Conservation (phyloP, 352 stramenopile species). For the Phytophthora cryptogea region DNA sequence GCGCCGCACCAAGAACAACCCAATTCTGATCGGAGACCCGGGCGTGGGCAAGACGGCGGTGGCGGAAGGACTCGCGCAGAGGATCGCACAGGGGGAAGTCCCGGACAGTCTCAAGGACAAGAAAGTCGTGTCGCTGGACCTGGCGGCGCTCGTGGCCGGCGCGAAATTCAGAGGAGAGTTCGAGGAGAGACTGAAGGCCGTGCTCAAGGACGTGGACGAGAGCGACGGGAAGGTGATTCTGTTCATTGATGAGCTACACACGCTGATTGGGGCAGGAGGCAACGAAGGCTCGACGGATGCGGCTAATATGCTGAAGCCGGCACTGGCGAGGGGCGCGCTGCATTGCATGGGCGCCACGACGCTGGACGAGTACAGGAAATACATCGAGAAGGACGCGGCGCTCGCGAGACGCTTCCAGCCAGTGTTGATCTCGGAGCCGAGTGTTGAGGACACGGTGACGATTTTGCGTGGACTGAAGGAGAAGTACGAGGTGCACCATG, state of each 20-base stretch:
- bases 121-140: constrained; percentile 94
- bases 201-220: constrained; percentile 95
- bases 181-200: constrained; percentile 96
- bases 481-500: constrained; percentile 97
- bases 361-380: constrained; percentile 95
- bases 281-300: constrained; percentile 91
- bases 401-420: constrained; percentile 97
- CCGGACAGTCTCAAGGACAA: constrained; percentile 95
- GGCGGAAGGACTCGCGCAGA: constrained; percentile 95
- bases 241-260: constrained; percentile 97
- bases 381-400: constrained; percentile 98
- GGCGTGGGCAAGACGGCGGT: constrained; percentile 97
- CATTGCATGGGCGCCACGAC: constrained; percentile 94
- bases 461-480: constrained; percentile 97
- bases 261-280: constrained; percentile 90
- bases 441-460: constrained; percentile 94
- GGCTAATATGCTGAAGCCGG: constrained; percentile 96
- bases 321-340: constrained; percentile 90
- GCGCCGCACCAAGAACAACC: constrained; percentile 98
- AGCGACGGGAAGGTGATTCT: constrained; percentile 95
- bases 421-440: constrained; percentile 95
- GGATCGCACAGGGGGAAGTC: constrained; percentile 94
- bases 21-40: constrained; percentile 97
- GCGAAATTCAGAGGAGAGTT: constrained; percentile 97
- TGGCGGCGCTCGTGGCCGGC: constrained; percentile 95